A percentile compares a stretch with the other conserved stretches of the same genome.
Conservation (phyloP, 345 rosid species). For the Syzygium aqueum region DNA sequence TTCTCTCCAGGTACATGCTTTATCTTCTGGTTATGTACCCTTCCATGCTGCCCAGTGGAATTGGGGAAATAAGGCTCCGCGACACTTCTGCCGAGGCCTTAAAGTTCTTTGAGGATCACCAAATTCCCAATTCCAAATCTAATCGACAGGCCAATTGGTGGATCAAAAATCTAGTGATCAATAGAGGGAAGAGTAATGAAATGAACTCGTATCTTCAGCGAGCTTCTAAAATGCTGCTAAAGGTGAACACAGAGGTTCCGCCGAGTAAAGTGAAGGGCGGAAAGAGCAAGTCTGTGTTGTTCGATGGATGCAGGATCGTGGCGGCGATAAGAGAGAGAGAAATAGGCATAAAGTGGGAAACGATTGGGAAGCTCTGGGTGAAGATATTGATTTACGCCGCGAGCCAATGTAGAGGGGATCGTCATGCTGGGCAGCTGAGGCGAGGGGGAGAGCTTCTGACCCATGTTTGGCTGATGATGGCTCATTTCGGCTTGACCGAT, state of each 20-base stretch:
- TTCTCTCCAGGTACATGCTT: background rate
- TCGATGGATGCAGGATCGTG: conserved; percentile 14
- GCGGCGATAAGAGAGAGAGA: background rate
- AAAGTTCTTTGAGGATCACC: background rate
- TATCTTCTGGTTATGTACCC: conserved; percentile 2
- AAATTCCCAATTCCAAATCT: too few species aligned
- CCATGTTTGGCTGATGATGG: conserved; percentile 42
- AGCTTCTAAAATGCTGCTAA: background rate
- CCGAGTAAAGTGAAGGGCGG: conserved; percentile 7
- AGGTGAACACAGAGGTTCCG: conserved; percentile 4
- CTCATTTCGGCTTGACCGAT: conserved; percentile 48
- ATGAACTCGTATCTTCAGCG: too few species aligned
- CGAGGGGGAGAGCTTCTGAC: conserved; percentile 53
- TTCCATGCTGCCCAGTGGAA: background rate
- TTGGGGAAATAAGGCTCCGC: background rate
- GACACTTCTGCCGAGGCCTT: background rate
- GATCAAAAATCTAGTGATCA: too few species aligned
- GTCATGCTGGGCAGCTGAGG: conserved; percentile 37
- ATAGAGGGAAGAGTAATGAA: too few species aligned
- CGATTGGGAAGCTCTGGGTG: conserved; percentile 10
- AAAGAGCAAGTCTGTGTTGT: conserved; percentile 20
- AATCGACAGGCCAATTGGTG: too few species aligned
- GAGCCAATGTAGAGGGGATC: conserved; percentile 3
- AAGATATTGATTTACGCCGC: conserved; percentile 9
- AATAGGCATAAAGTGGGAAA: background rate